These are phyloP conservation scores for Wallacemonas sp. DNA, from an alignment of 208 protist species.

Conservation along the genomic window DNA sequence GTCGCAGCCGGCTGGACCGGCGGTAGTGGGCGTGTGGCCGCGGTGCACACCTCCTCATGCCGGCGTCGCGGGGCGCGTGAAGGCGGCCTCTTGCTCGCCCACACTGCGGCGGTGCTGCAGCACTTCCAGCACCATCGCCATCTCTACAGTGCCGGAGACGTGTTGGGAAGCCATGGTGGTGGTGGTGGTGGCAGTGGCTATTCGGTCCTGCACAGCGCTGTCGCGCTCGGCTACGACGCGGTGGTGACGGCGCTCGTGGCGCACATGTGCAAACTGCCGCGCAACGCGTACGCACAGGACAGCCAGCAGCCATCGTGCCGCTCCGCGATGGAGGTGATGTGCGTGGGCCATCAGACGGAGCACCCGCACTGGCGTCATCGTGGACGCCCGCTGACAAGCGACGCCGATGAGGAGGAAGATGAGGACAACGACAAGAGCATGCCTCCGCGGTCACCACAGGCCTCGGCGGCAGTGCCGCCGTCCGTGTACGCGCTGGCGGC, in stretches of 20 bases:
- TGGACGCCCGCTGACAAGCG: neutral
- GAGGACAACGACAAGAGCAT: neutral
- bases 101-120: neutral
- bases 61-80: neutral
- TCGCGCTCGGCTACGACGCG: constrained; percentile 46
- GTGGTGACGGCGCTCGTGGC: constrained; percentile 37
- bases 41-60: constrained; percentile 9
- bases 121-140: constrained; percentile 14
- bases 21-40: constrained; percentile 10
- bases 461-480: constrained; percentile 25
- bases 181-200: constrained; percentile 32
- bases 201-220: constrained; percentile 73
- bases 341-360: neutral
- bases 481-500: constrained; percentile 52
- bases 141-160: neutral
- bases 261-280: constrained; percentile 33
- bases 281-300: constrained; percentile 6
- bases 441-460: neutral
- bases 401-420: neutral
- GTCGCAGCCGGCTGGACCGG: constrained; percentile 41
- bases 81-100: neutral
- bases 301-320: neutral
- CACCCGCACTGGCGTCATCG: constrained; percentile 18
- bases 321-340: constrained; percentile 13
- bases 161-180: too few relatives aligned